Conservation (phyloP, 768 basidiomycete species). For the Sporobolomyces roseus region DNA sequence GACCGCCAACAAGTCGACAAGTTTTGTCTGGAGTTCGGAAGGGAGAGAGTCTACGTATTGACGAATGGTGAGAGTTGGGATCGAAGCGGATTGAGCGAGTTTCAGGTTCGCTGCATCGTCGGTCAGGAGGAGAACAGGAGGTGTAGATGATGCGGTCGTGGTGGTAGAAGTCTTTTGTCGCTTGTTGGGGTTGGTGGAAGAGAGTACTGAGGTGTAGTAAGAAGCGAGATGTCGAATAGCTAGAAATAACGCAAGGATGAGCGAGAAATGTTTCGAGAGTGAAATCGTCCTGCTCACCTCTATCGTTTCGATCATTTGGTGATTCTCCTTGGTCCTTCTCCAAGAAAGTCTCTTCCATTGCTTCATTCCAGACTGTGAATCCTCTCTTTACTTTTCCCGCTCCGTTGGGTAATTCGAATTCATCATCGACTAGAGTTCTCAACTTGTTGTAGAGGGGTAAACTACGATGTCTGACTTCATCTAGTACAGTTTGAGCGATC, state of each 20-base stretch:
- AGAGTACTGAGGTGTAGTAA: constrained; percentile 80
- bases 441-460: constrained; percentile 88
- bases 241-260: too few relatives aligned
- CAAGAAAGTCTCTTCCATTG: constrained; percentile 58
- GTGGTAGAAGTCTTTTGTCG: constrained; percentile 31
- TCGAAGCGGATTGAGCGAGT: constrained; percentile 65
- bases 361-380: constrained; percentile 41
- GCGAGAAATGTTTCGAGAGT: too few relatives aligned
- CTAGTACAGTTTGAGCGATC: constrained; percentile 87
- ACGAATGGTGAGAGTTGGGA: constrained; percentile 66
- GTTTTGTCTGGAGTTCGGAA: constrained; percentile 55
- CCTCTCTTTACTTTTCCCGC: constrained; percentile 61
- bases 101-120: constrained; percentile 81
- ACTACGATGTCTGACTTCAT: constrained; percentile 92
- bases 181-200: constrained; percentile 23
- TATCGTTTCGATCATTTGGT: constrained; percentile 90
- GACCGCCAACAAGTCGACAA: constrained; percentile 77
- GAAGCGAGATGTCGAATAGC: constrained; percentile 81
- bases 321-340: constrained; percentile 67
- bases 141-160: constrained; percentile 52
- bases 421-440: constrained; percentile 73
- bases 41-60: constrained; percentile 75
- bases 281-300: constrained; percentile 58
- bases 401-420: constrained; percentile 48
- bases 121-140: constrained; percentile 68